A percentile compares a stretch with the other conserved stretches of the same genome.
phyloP scores from a whole-genome alignment of 768 basidiomycete genomes.

The Boletus reticulatus region DNA sequence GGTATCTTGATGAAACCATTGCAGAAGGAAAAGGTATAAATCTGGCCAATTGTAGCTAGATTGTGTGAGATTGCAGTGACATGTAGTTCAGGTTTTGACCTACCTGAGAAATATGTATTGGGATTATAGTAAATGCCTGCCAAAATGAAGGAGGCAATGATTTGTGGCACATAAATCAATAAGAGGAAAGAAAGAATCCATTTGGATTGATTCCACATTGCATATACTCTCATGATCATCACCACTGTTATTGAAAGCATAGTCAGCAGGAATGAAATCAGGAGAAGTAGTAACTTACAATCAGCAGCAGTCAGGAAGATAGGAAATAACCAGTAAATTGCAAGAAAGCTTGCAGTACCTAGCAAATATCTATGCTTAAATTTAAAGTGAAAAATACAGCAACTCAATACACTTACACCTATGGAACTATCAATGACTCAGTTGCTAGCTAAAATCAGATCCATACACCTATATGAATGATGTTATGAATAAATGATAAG shows the following conservation, averaged over 20 bases:
- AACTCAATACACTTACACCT: slow-evolving; percentile 8
- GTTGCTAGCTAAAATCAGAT: background rate
- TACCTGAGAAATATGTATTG: too few species aligned
- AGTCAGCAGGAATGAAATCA: background rate
- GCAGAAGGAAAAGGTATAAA: too few species aligned
- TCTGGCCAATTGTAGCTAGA: too few species aligned
- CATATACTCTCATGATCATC: slow-evolving; percentile 2
- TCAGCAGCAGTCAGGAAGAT: background rate
- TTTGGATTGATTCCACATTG: background rate
- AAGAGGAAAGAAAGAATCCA: background rate
- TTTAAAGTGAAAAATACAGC: background rate
- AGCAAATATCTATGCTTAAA: background rate
- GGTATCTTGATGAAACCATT: too few species aligned
- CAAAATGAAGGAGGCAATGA: too few species aligned
- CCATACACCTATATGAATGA: background rate
- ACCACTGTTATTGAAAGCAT: background rate
- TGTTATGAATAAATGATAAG: background rate
- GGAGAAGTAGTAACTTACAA: background rate
- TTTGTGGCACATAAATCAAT: too few species aligned
- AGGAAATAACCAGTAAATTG: background rate
- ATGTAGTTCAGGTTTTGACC: too few species aligned
- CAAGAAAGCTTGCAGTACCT: background rate
- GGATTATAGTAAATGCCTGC: too few species aligned
- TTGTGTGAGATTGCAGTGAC: too few species aligned
- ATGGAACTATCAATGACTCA: background rate